Evolutionary conservation across 345 rosid genomes (phyloP).

Genomic region (Salix suchowensis): DNA sequence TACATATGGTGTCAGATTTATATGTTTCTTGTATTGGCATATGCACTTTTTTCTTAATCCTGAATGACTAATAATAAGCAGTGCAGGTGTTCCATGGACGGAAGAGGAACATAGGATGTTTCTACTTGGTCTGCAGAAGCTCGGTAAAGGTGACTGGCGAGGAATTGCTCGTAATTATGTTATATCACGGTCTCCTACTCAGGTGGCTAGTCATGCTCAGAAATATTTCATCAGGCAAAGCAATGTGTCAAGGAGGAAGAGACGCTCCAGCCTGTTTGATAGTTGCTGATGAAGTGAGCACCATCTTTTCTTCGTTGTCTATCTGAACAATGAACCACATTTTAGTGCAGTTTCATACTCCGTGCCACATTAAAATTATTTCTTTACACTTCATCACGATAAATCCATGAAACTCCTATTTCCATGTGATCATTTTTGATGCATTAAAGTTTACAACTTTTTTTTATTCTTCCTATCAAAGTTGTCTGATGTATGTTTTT

Average conservation of each 20-base stretch:
- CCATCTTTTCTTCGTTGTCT: neutral
- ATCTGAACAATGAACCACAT: neutral
- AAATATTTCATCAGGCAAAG: constrained; percentile 31
- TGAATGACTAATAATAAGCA: constrained; percentile 1
- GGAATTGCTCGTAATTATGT: constrained; percentile 27
- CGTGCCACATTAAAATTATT: neutral
- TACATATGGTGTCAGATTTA: neutral
- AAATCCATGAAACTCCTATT: neutral
- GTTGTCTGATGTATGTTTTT: neutral
- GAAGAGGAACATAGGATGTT: constrained; percentile 33
- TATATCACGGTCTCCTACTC: constrained; percentile 26
- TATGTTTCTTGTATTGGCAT: neutral
- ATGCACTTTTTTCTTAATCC: neutral
- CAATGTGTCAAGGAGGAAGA: constrained; percentile 32
- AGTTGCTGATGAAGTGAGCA: constrained; percentile 31
- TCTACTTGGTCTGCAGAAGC: constrained; percentile 27
- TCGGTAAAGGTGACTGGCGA: constrained; percentile 38
- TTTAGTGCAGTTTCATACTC: neutral
- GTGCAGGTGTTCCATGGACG: constrained; percentile 35
- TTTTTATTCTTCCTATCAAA: neutral
- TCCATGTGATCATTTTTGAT: neutral
- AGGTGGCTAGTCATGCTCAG: constrained; percentile 40
- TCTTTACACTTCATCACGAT: neutral
- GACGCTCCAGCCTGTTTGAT: constrained; percentile 34
- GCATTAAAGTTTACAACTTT: neutral